phyloP scores from a whole-genome alignment of 2,329 filamentous ascomycete species.

The Taxawa tesnikishii region DNA sequence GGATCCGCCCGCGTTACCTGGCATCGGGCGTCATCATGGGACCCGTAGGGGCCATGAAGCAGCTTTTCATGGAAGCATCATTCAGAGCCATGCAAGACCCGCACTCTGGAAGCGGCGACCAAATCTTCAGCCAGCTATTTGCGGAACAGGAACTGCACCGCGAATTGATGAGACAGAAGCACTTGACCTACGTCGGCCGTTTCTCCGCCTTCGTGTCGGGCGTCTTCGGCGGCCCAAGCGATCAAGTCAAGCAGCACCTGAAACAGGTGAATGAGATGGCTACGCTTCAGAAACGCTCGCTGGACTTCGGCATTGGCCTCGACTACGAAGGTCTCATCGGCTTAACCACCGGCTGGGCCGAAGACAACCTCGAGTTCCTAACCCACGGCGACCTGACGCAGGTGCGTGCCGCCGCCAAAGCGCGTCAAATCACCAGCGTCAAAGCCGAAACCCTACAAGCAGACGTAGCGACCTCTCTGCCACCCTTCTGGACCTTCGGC shows the following conservation, averaged over 20 bases:
- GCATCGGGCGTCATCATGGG: conserved; percentile 14
- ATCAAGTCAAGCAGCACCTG: conserved; percentile 1
- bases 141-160: conserved; percentile 19
- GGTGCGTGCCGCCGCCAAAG: conserved; percentile 8
- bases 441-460: conserved; percentile 8
- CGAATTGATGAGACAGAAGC: conserved; percentile 11
- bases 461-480: conserved; percentile 11
- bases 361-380: conserved; percentile 16
- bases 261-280: conserved; percentile 2
- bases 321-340: conserved; percentile 16
- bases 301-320: conserved; percentile 18
- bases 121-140: conserved; percentile 18
- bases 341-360: conserved; percentile 14
- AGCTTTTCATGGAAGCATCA: conserved; percentile 18
- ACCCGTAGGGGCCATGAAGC: conserved; percentile 13
- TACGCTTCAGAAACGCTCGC: conserved; percentile 28
- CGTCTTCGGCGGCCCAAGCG: background rate
- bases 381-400: conserved; percentile 9
- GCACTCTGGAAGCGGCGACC: conserved; percentile 23
- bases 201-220: conserved; percentile 1
- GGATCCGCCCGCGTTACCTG: conserved; percentile 28
- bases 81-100: conserved; percentile 13
- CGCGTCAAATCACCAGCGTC: conserved; percentile 6
- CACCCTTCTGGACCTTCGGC: conserved; percentile 10
- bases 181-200: background rate